phyloP scores from a whole-genome alignment of 768 basidiomycete species.

The Termitomyces sp. region DNA sequence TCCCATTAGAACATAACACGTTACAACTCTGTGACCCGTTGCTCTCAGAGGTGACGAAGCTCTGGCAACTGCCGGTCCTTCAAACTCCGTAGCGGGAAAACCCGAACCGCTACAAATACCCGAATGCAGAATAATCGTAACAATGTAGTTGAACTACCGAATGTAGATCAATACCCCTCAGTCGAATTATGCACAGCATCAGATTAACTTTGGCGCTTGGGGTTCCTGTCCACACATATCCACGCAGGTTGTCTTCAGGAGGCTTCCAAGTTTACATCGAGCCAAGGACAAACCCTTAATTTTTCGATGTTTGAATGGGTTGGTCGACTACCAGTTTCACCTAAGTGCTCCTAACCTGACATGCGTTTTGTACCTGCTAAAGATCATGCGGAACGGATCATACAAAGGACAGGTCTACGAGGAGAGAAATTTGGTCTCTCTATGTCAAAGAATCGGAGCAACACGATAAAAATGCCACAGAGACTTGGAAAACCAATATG shows the following conservation, averaged over 20 bases:
- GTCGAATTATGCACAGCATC: background rate
- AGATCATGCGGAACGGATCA: background rate
- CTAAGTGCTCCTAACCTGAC: background rate
- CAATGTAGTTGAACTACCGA: no score
- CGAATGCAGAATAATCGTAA: no score
- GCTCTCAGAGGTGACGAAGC: no score
- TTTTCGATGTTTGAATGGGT: background rate
- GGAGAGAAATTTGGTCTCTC: background rate
- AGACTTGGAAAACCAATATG: constrained; percentile 15
- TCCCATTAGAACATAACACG: no score
- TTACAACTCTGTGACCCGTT: no score
- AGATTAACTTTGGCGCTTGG: background rate
- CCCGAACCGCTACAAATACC: no score
- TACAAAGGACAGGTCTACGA: background rate
- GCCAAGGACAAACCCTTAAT: background rate
- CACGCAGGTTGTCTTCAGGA: background rate
- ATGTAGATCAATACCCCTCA: no score
- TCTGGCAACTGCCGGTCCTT: no score
- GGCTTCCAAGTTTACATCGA: background rate
- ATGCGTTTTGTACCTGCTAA: background rate
- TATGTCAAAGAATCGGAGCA: constrained; percentile 3
- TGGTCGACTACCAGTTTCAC: background rate
- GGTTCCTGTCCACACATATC: background rate
- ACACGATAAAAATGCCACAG: constrained; percentile 3
- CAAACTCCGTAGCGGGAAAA: no score